Evolutionary conservation across 2,329 filamentous ascomycete genomes (phyloP), one percentile per base, ranked within the genome.

Genomic region (Neoscytalidium dimidiatum): DNA sequence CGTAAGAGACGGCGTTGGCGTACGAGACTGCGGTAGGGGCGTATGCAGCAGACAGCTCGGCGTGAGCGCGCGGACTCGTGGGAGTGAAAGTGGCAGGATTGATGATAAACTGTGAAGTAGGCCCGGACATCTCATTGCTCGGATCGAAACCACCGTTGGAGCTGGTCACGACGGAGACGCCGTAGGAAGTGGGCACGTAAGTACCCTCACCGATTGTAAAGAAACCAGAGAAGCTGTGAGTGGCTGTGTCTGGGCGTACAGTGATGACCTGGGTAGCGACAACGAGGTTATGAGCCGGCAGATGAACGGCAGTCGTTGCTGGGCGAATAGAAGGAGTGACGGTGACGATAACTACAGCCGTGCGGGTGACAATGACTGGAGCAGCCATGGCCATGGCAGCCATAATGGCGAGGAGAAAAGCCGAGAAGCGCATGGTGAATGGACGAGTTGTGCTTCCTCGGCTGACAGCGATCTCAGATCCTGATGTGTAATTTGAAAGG

Each of bases 391-490:
- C 58, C 4, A 14, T 7, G 31, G 58, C 44, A 51, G 44, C 58
- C 58, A 62, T 14, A 19, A 43, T 21, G 33, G 29, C 44, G 31
- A 23, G n/a, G 19, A 62, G 21, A 21, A 62, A 23, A 31, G 29
- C 19, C 26, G 21, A 62, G 58, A 51, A 51, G 31, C 58, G 58
- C 58, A 62, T 62, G 43, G 17, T 49, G 44, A 38, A 7, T 62
- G 23, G 57, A n/a, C n/a, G 28, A 17, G 17, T 26, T n/a, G 35
- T 29, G 29, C 29, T 52, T 29, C 17, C n/a, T 33, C 19, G 28
- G n/a, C 6, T 33, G 28, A n/a, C n/a, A 33, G 4, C 3, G 28
- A 52, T 52, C 49, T 33, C 49, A 33, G 49, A 52, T 52, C 49
- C 38, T 19, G 51, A 9, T 17, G 31, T 14, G n/a, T 13, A 31